phyloP scores from a whole-genome alignment of 2,329 filamentous ascomycete species.

The Shiraia sp. region DNA sequence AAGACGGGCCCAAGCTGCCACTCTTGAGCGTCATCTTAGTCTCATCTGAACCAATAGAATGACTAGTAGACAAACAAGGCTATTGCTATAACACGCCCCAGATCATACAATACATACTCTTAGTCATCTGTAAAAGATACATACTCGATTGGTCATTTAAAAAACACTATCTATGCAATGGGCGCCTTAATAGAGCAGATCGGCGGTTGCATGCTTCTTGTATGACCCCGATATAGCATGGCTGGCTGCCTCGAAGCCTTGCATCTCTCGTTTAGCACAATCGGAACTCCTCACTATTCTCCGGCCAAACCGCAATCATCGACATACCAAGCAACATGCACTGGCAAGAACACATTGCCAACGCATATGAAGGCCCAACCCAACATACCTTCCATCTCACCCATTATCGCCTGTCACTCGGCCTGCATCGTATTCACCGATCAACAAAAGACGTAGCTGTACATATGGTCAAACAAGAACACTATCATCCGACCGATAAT shows the following conservation, averaged over 20 bases:
- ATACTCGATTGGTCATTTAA: not conserved
- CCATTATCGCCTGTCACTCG: not conserved
- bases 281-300: conserved; percentile 29
- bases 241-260: conserved; percentile 5
- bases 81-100: conserved; percentile 1
- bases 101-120: conserved; percentile 14
- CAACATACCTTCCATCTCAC: conserved; percentile 1
- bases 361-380: conserved; percentile 5
- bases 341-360: conserved; percentile 14
- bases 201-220: conserved; percentile 8
- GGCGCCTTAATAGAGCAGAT: conserved; percentile 8
- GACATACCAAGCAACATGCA: conserved; percentile 5
- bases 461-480: not conserved
- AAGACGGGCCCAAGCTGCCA: conserved; percentile 1
- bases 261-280: conserved; percentile 7
- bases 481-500: not conserved
- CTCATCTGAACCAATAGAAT: conserved; percentile 11
- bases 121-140: conserved; percentile 19
- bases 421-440: conserved; percentile 1
- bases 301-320: conserved; percentile 16
- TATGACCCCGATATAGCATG: conserved; percentile 4
- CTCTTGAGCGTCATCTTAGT: not conserved
- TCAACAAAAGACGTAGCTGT: not conserved
- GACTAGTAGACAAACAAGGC: not conserved
- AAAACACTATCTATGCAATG: conserved; percentile 1